Evolutionary conservation across 495 filamentous ascomycete genomes (phyloP).

Genomic region (Hypoxylon rickii): DNA sequence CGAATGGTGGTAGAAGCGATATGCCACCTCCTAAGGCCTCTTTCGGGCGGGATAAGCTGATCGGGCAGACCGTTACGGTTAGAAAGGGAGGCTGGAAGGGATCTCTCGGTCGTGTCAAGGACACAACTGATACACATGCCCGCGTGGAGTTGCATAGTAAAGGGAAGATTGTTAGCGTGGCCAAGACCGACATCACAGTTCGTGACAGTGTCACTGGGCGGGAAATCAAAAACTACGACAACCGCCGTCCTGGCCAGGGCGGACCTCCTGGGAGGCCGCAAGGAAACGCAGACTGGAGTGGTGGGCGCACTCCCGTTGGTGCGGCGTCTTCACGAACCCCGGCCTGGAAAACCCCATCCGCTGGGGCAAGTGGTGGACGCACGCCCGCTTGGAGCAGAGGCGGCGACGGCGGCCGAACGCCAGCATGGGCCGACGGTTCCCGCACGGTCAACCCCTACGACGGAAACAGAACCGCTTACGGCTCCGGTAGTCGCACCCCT

Average conservation of each 20-base stretch:
- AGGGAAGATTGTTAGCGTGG: constrained; percentile 80
- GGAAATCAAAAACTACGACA: constrained; percentile 66
- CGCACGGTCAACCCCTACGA: constrained; percentile 81
- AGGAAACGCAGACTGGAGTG: constrained; percentile 54
- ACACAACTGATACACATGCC: constrained; percentile 80
- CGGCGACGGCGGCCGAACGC: constrained; percentile 67
- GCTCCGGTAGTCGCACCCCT: constrained; percentile 53
- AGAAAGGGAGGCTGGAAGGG: constrained; percentile 87
- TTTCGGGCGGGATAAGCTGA: constrained; percentile 80
- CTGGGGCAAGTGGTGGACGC: constrained; percentile 54
- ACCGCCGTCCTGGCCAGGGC: constrained; percentile 61
- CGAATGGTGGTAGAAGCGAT: constrained; percentile 47
- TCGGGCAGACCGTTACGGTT: constrained; percentile 89
- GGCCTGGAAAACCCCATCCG: constrained; percentile 58
- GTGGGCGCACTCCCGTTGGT: constrained; percentile 71
- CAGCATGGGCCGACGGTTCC: constrained; percentile 77
- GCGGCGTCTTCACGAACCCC: constrained; percentile 67
- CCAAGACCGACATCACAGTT: constrained; percentile 74
- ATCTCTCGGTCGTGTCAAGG: constrained; percentile 90
- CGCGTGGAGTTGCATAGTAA: constrained; percentile 92
- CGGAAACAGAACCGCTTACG: constrained; percentile 76
- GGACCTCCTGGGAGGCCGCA: constrained; percentile 43
- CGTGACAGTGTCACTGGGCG: constrained; percentile 83
- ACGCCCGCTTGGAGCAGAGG: constrained; percentile 70
- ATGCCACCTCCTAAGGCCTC: constrained; percentile 76